These are phyloP conservation scores for Porphyra umbilicalis DNA, from an alignment of 31 red algal genomes.

Conservation along the genomic window DNA sequence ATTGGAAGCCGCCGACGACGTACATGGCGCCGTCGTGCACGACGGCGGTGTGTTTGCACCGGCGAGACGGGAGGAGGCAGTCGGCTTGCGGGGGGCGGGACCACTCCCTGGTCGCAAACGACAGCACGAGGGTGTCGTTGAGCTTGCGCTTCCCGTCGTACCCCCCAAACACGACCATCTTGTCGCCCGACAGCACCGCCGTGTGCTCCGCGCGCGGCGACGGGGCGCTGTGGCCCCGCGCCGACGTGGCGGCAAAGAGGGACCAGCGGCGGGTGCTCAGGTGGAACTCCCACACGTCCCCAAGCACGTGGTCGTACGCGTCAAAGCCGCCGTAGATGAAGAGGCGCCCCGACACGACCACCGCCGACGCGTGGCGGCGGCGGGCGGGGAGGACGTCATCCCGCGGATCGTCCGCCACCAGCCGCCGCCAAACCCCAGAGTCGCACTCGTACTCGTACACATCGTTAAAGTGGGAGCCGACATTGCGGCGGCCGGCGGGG, in stretches of 20 bases:
- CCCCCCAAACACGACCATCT: slow-evolving; percentile 95
- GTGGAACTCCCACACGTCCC: slow-evolving; percentile 88
- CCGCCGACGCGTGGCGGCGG: slow-evolving; percentile 75
- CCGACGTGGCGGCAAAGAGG: not conserved
- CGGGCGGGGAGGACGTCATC: slow-evolving; percentile 23
- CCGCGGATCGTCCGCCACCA: slow-evolving; percentile 21
- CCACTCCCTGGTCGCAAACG: slow-evolving; percentile 50
- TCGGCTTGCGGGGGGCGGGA: slow-evolving; percentile 16
- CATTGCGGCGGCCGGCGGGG: slow-evolving; percentile 4
- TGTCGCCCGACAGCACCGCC: slow-evolving; percentile 61
- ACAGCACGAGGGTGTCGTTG: slow-evolving; percentile 64
- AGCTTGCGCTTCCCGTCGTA: slow-evolving; percentile 96
- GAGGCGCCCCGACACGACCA: slow-evolving; percentile 46
- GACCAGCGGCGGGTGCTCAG: slow-evolving; percentile 37
- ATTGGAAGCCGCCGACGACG: slow-evolving; percentile 92
- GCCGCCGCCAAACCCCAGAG: slow-evolving; percentile 40
- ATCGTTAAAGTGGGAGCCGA: slow-evolving; percentile 52
- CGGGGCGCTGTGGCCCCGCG: not conserved
- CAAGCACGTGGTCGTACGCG: slow-evolving; percentile 58
- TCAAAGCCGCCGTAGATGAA: slow-evolving; percentile 94
- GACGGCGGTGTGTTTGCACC: slow-evolving; percentile 97
- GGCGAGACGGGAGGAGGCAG: slow-evolving; percentile 56
- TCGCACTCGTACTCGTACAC: slow-evolving; percentile 68
- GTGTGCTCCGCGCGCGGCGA: slow-evolving; percentile 81
- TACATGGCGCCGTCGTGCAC: slow-evolving; percentile 84